Base-by-base conservation (phyloP, 352 stramenopile species). In the Globisporangium emineosum region DNA sequence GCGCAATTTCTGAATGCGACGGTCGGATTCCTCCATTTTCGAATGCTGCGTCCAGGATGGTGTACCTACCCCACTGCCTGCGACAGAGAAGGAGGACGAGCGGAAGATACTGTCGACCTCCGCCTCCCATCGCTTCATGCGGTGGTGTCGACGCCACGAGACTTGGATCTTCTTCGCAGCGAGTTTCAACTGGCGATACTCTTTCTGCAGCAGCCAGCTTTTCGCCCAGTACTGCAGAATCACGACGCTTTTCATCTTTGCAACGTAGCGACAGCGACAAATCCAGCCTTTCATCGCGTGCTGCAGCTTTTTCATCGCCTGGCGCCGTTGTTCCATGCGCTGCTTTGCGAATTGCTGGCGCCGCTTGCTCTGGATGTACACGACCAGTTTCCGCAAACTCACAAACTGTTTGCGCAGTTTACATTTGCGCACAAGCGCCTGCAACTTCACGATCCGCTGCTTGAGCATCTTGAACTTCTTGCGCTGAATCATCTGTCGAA, bases 1-100 rank as follows among this genome's bases (percentile, higher is more conserved):
- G 0, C 85, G 78, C 7, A 94, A 62, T 29, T 77, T 77, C 33
- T 75, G 60, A 23, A 92, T 84, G 30, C 84, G 74, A 10, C 71
- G 70, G 58, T 91, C 85, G 3, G 81, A 91, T 42, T 89, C 83
- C 29, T 90, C 83, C 76, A 90, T 89, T 35, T 78, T 86, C 0
- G 70, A 75, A 67, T 87, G 76, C 15, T 77, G 74, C 15, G 78
- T 79, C 65, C 75, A 85, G 19, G 72, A 66, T 23, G 60, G 8
- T 58, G 43, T 25, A 7, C 30, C 21, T 7, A 21, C n/a, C 13
- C 19, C 30, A 25, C 29, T 5, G 17, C 53, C 33, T 33, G 69
- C 21, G 56, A 52, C 64, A 60, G 47, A 57, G 47, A 15, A 53
- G 43, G 62, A 47, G 17, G 68, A 62, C 19, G 52, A 33, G 30